Conservation (phyloP, 441 rosid genomes). For the Dalechampia spathulata region DNA sequence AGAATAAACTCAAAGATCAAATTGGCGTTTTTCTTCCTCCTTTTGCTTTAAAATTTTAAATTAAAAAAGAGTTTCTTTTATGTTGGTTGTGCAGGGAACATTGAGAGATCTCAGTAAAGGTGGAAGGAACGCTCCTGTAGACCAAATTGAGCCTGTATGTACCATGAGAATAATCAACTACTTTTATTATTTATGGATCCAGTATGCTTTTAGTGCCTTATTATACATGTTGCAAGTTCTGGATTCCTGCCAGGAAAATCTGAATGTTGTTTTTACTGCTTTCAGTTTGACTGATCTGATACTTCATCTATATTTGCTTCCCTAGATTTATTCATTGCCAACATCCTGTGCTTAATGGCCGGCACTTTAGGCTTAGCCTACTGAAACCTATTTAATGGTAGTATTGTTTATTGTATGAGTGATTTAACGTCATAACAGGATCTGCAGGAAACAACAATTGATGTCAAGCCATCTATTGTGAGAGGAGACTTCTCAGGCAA, state of each 20-base stretch:
- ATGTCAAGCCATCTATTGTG: constrained; percentile 43
- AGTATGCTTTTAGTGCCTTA: not conserved
- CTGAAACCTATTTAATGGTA: not conserved
- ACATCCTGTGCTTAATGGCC: too few species aligned
- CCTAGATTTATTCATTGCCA: not conserved
- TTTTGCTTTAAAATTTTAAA: too few species aligned
- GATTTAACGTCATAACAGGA: constrained; percentile 15
- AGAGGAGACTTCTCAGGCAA: constrained; percentile 39
- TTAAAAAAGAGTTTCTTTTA: too few species aligned
- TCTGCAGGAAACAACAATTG: constrained; percentile 48
- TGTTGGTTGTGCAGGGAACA: constrained; percentile 48
- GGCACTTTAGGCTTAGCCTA: not conserved
- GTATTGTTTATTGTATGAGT: not conserved
- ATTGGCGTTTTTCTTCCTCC: too few species aligned
- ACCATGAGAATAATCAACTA: not conserved
- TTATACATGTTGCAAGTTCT: not conserved
- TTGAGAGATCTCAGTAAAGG: constrained; percentile 68
- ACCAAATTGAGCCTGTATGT: constrained; percentile 51
- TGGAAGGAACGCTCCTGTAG: constrained; percentile 41
- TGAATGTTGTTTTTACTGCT: constrained; percentile 3
- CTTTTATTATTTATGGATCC: not conserved
- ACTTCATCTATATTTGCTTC: not conserved
- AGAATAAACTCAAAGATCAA: too few species aligned
- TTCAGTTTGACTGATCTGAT: not conserved
- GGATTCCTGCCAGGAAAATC: not conserved